phyloP scores from a whole-genome alignment of 352 stramenopile species.

The Pythium volutum region DNA sequence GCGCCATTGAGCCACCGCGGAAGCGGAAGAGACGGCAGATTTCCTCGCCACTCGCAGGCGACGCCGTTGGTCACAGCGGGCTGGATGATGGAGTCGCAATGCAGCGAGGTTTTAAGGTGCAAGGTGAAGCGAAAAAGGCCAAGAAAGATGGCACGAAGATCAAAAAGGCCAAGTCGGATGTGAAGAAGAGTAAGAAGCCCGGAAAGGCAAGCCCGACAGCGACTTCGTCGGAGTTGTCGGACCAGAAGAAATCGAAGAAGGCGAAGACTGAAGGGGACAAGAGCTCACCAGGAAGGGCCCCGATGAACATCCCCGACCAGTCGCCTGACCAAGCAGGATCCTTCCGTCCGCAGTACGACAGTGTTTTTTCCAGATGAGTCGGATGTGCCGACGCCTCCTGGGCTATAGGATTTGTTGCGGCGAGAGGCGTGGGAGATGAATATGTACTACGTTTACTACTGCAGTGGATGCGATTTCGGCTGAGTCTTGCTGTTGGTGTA shows the following conservation, averaged over 20 bases:
- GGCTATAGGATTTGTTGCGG: background rate
- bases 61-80: background rate
- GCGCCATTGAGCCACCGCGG: constrained; percentile 34
- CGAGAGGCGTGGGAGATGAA: background rate
- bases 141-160: constrained; percentile 39
- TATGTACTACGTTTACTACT: background rate
- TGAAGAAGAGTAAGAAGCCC: constrained; percentile 39
- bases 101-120: constrained; percentile 11
- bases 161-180: constrained; percentile 31
- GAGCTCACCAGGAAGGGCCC: constrained; percentile 7
- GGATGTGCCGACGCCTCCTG: background rate
- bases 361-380: constrained; percentile 52
- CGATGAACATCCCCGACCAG: background rate
- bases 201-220: constrained; percentile 23
- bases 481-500: too few species aligned
- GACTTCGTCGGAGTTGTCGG: background rate
- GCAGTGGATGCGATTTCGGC: too few species aligned
- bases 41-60: constrained; percentile 6
- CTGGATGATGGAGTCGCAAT: constrained; percentile 1
- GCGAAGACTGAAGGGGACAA: constrained; percentile 13
- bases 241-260: constrained; percentile 19
- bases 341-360: constrained; percentile 65
- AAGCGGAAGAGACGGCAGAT: constrained; percentile 50
- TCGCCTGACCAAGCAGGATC: constrained; percentile 2
- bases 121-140: constrained; percentile 38